These are phyloP conservation scores for Talinum fruticosum DNA, from an alignment of 148 eudicot genomes.

Conservation along the genomic window DNA sequence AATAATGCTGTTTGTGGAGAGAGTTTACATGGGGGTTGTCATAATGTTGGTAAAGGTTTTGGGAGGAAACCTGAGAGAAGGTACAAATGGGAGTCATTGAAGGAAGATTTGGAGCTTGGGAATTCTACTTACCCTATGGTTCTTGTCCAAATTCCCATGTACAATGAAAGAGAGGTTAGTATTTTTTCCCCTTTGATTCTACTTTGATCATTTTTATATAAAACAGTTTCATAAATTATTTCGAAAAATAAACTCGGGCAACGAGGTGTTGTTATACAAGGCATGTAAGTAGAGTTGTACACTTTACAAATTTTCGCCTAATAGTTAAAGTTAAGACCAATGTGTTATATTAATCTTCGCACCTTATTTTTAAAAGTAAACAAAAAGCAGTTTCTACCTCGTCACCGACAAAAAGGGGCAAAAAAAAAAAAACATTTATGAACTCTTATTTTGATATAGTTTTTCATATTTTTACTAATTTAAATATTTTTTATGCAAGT, in stretches of 20 bases:
- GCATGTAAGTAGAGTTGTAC: too few relatives aligned
- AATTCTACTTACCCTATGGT: conserved; percentile 61
- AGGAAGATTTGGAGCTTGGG: conserved; percentile 66
- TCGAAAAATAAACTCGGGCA: too few relatives aligned
- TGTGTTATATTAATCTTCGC: too few relatives aligned
- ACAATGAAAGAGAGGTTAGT: conserved; percentile 63
- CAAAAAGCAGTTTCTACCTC: too few relatives aligned
- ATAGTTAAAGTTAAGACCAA: too few relatives aligned
- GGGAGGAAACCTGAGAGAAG: conserved; percentile 50
- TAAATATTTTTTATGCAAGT: neutral
- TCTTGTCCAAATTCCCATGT: conserved; percentile 77
- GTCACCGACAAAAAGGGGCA: neutral
- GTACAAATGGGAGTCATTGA: conserved; percentile 61
- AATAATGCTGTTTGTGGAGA: conserved; percentile 56
- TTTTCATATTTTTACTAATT: too few relatives aligned
- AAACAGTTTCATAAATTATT: neutral
- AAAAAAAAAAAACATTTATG: too few relatives aligned
- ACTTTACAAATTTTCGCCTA: too few relatives aligned
- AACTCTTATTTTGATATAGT: too few relatives aligned
- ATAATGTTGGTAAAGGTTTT: conserved; percentile 43
- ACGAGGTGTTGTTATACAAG: too few relatives aligned
- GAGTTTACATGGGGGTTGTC: conserved; percentile 62
- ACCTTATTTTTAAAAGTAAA: too few relatives aligned
- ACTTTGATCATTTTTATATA: neutral
- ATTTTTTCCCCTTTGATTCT: neutral